These are phyloP conservation scores for Picochlorum sp. DNA, from an alignment of 139 green algal species.

Conservation along the genomic window DNA sequence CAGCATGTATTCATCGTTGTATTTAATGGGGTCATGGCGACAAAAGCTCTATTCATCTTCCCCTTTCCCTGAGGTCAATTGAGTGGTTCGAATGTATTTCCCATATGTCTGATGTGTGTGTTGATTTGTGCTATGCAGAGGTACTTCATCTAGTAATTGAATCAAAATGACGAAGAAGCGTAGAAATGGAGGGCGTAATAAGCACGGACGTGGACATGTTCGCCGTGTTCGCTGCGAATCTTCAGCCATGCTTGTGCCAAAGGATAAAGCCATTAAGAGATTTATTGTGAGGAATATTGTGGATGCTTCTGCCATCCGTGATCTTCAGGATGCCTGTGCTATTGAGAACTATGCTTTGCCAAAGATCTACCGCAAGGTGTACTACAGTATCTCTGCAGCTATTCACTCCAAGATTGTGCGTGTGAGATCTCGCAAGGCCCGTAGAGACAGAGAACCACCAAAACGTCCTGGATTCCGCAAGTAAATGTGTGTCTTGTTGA, in stretches of 20 bases:
- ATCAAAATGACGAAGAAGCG: slow-evolving; percentile 36
- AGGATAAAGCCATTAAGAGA: slow-evolving; percentile 99
- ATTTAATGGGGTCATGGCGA: too few species aligned
- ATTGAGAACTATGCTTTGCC: slow-evolving; percentile 90
- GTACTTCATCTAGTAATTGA: background rate
- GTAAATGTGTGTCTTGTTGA: slow-evolving; percentile 3
- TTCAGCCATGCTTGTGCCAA: slow-evolving; percentile 88
- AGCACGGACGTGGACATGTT: slow-evolving; percentile 84
- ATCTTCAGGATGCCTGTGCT: slow-evolving; percentile 94
- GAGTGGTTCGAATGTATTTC: too few species aligned
- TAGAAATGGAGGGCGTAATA: slow-evolving; percentile 45
- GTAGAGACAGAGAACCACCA: slow-evolving; percentile 87
- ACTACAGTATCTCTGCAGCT: slow-evolving; percentile 98
- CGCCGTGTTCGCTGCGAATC: slow-evolving; percentile 90
- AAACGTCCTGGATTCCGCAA: slow-evolving; percentile 33
- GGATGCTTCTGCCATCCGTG: slow-evolving; percentile 93
- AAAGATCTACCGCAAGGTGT: slow-evolving; percentile 99
- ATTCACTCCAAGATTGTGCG: slow-evolving; percentile 99
- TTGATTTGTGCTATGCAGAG: background rate
- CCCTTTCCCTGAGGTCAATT: too few species aligned
- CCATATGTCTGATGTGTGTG: too few species aligned
- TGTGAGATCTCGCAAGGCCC: slow-evolving; percentile 80
- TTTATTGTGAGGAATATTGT: slow-evolving; percentile 97
- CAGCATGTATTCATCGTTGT: too few species aligned
- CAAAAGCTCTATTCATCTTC: too few species aligned